These are phyloP conservation scores for Fragaria vesca DNA, from an alignment of 306 rosid species.

Conservation along the genomic window DNA sequence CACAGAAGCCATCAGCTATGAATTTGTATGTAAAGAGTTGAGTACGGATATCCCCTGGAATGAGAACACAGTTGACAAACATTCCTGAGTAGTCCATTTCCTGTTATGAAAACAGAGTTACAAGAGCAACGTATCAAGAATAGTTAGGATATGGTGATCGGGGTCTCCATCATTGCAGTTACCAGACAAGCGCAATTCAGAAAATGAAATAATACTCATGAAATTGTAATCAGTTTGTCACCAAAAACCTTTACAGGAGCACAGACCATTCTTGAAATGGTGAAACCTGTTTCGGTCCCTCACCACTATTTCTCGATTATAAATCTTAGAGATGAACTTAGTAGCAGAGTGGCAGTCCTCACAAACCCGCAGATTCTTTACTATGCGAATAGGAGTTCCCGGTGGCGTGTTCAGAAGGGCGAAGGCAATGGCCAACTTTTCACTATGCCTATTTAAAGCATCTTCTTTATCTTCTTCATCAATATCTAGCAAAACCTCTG, in stretches of 20 bases:
- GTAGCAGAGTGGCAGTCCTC: slow-evolving; percentile 91
- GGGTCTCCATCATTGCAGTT: not conserved
- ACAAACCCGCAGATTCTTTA: slow-evolving; percentile 86
- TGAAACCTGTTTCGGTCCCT: slow-evolving; percentile 89
- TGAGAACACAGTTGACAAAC: too few species aligned
- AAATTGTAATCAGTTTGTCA: slow-evolving; percentile 31
- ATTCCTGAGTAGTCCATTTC: too few species aligned
- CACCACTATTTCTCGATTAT: slow-evolving; percentile 67
- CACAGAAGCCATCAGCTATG: too few species aligned
- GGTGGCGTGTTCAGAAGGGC: slow-evolving; percentile 69
- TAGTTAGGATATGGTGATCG: too few species aligned
- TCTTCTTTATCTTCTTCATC: slow-evolving; percentile 89
- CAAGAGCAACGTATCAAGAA: too few species aligned
- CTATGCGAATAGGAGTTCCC: slow-evolving; percentile 73
- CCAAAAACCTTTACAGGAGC: slow-evolving; percentile 88
- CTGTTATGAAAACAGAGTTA: too few species aligned
- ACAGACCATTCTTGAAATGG: slow-evolving; percentile 70
- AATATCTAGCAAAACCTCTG: slow-evolving; percentile 80
- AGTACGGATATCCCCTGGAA: too few species aligned
- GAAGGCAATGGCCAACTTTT: slow-evolving; percentile 90
- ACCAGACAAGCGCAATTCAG: not conserved
- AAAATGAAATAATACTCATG: not conserved
- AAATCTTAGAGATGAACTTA: slow-evolving; percentile 76
- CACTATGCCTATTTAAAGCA: slow-evolving; percentile 74
- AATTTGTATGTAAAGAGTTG: too few species aligned